These are phyloP conservation scores for Coffea humblotiana DNA, from an alignment of 305 asterid genomes.

Conservation along the genomic window DNA sequence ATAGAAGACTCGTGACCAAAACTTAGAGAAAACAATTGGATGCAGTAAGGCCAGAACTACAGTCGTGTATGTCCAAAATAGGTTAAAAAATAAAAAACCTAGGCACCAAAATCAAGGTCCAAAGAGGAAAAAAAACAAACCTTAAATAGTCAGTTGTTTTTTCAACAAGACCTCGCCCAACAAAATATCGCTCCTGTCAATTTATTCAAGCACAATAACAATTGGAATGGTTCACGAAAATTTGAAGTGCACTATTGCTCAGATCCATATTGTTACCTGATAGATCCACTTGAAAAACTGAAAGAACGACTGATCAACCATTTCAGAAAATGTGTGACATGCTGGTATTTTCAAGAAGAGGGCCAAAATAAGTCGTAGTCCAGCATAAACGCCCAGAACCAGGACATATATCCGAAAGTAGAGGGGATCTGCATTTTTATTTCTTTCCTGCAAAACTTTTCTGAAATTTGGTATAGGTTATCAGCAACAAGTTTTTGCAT, in stretches of 20 bases:
- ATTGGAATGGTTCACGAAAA: constrained; percentile 1
- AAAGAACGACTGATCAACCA: constrained; percentile 89
- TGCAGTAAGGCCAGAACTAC: background rate
- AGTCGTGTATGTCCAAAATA: background rate
- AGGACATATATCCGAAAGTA: constrained; percentile 93
- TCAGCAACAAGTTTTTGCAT: constrained; percentile 30
- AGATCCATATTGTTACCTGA: constrained; percentile 55
- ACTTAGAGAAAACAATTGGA: background rate
- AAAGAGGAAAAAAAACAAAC: constrained; percentile 38
- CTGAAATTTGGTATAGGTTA: constrained; percentile 41
- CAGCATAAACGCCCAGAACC: constrained; percentile 90
- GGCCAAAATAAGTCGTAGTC: constrained; percentile 67
- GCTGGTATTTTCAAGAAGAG: constrained; percentile 79
- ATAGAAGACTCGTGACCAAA: background rate
- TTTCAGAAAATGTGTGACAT: constrained; percentile 79
- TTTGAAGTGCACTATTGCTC: background rate
- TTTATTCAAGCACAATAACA: constrained; percentile 20
- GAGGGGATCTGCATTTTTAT: constrained; percentile 53
- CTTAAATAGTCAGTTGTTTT: constrained; percentile 79
- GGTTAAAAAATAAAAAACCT: background rate
- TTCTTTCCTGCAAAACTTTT: constrained; percentile 74
- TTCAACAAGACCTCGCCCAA: constrained; percentile 99
- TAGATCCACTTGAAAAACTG: constrained; percentile 99
- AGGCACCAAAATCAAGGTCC: background rate
- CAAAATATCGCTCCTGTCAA: constrained; percentile 95